A percentile compares a stretch with the other conserved stretches of the same genome.
These are phyloP conservation scores for Leishmania turanica DNA, from an alignment of 208 protist genomes.

Conservation along the genomic window DNA sequence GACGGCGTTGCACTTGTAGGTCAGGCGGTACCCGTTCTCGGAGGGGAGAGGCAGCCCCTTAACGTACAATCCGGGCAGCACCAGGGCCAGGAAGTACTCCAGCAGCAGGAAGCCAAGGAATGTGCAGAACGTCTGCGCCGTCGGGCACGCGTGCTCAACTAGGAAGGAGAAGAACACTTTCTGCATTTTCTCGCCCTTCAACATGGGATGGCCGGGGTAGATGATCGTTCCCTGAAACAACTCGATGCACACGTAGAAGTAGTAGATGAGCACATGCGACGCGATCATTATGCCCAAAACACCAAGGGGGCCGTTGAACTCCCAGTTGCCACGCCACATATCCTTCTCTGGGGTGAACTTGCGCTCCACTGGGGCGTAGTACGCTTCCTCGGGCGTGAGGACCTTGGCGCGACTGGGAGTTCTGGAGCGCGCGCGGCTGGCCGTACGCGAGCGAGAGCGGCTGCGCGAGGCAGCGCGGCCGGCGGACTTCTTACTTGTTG, in stretches of 20 bases:
- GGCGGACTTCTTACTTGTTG: slow-evolving; percentile 40
- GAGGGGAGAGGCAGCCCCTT: slow-evolving; percentile 86
- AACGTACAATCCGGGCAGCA: slow-evolving; percentile 78
- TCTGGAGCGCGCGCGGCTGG: slow-evolving; percentile 18
- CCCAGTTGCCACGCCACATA: slow-evolving; percentile 69
- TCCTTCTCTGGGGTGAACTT: slow-evolving; percentile 86
- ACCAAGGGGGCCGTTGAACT: slow-evolving; percentile 84
- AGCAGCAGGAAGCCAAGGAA: slow-evolving; percentile 78
- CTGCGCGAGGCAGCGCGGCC: slow-evolving; percentile 27
- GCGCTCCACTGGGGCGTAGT: slow-evolving; percentile 47
- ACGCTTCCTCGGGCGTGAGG: slow-evolving; percentile 55
- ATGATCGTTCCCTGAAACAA: slow-evolving; percentile 82
- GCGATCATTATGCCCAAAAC: slow-evolving; percentile 78
- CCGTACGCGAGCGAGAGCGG: slow-evolving; percentile 28
- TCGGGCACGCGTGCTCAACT: slow-evolving; percentile 51
- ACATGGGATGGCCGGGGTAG: slow-evolving; percentile 77
- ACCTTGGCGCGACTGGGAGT: slow-evolving; percentile 2
- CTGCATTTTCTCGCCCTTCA: slow-evolving; percentile 59
- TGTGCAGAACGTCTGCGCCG: slow-evolving; percentile 40
- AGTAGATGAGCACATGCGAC: slow-evolving; percentile 91
- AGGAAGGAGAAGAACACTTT: slow-evolving; percentile 57
- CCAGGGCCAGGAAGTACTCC: slow-evolving; percentile 75
- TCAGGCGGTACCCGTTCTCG: slow-evolving; percentile 78
- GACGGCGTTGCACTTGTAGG: slow-evolving; percentile 92
- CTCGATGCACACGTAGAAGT: slow-evolving; percentile 86